Conservation (phyloP, 345 rosid genomes). For the Gossypium thurberi region DNA sequence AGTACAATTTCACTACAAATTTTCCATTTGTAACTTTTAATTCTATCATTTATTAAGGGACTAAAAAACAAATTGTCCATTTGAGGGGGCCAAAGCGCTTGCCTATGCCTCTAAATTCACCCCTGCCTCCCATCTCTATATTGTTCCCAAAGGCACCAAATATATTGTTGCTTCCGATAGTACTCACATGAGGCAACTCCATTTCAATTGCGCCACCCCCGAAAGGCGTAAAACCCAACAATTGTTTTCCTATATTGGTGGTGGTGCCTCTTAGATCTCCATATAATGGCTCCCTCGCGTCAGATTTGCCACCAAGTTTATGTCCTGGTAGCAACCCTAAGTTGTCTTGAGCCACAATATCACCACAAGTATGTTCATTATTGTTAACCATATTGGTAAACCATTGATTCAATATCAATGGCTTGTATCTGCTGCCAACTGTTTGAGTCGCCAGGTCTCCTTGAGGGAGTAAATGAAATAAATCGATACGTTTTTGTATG, state of each 20-base stretch:
- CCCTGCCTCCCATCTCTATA: neutral
- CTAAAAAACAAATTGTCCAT: too few relatives aligned
- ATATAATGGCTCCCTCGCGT: neutral
- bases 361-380: too few relatives aligned
- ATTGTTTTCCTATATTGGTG: neutral
- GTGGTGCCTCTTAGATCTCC: neutral
- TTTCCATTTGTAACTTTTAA: too few relatives aligned
- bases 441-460: neutral
- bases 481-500: slow-evolving; percentile 9
- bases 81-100: too few relatives aligned
- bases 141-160: too few relatives aligned
- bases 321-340: neutral
- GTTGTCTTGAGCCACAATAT: neutral
- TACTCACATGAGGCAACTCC: too few relatives aligned
- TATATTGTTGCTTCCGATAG: too few relatives aligned
- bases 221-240: too few relatives aligned
- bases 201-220: too few relatives aligned
- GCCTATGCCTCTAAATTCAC: too few relatives aligned
- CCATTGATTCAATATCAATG: neutral
- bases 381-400: neutral
- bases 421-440: neutral
- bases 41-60: too few relatives aligned
- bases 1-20: too few relatives aligned
- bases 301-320: neutral
- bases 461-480: neutral